A percentile compares a stretch with the other conserved stretches of the same genome.
These are phyloP conservation scores for Tricholoma furcatifolium DNA, from an alignment of 768 basidiomycete species.

Conservation along the genomic window DNA sequence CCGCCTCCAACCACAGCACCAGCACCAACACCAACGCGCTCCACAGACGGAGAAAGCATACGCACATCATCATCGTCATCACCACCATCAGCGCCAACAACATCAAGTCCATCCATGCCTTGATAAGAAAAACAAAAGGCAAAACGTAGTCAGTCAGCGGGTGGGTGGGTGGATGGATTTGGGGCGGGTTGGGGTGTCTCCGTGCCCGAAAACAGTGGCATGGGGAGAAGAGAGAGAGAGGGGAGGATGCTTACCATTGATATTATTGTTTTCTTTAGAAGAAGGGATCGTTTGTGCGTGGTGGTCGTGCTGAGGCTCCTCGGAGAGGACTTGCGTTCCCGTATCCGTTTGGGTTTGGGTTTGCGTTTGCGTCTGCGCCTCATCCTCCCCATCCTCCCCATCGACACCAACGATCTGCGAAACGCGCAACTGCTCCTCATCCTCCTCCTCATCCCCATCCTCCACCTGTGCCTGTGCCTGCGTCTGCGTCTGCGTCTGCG, in stretches of 20 bases:
- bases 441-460: constrained; percentile 40
- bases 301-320: too few species aligned
- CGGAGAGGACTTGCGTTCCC: too few species aligned
- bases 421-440: constrained; percentile 42
- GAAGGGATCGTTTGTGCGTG: too few species aligned
- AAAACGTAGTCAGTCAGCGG: constrained; percentile 57
- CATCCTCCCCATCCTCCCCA: constrained; percentile 32
- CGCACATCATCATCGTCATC: background rate
- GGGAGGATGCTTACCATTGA: too few species aligned
- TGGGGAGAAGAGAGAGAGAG: too few species aligned
- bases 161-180: too few species aligned
- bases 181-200: constrained; percentile 21
- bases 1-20: too few species aligned
- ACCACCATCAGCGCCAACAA: background rate
- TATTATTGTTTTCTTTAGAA: too few species aligned
- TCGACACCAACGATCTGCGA: constrained; percentile 36
- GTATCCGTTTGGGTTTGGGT: background rate
- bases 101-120: constrained; percentile 39
- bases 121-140: constrained; percentile 44
- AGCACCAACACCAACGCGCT: too few species aligned
- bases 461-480: constrained; percentile 26
- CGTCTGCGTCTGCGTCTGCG: constrained; percentile 10
- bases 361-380: background rate
- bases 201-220: too few species aligned
- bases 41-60: too few species aligned